phyloP scores from a whole-genome alignment of 495 filamentous ascomycete species.

The Aspergillus olivimuriae region DNA sequence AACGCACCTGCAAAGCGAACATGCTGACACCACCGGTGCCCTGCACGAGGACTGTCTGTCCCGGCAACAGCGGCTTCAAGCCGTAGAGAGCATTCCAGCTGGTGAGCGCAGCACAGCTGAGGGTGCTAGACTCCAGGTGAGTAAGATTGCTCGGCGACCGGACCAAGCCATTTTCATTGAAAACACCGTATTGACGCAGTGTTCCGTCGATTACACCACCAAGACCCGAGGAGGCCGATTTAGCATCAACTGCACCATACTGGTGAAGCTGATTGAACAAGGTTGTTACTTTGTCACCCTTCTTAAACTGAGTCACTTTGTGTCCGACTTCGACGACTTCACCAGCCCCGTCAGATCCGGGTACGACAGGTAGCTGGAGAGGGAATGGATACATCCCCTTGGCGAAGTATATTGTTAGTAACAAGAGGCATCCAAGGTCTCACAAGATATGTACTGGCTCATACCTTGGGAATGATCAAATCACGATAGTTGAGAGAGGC shows the following conservation, averaged over 20 bases:
- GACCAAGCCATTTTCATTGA: conserved; percentile 65
- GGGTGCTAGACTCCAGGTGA: conserved; percentile 57
- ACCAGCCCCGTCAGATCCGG: conserved; percentile 74
- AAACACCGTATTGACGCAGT: conserved; percentile 64
- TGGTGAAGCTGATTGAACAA: conserved; percentile 78
- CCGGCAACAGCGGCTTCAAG: conserved; percentile 56
- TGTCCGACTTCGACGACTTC: conserved; percentile 62
- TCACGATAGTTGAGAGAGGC: conserved; percentile 83
- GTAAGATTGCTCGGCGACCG: conserved; percentile 55
- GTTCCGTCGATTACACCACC: conserved; percentile 68
- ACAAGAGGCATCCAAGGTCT: background rate
- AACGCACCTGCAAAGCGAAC: conserved; percentile 69
- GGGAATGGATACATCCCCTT: conserved; percentile 67
- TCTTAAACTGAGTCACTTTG: conserved; percentile 59
- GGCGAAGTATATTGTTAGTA: background rate
- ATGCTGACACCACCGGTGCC: conserved; percentile 79
- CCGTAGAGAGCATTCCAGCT: conserved; percentile 82
- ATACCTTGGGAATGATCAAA: conserved; percentile 63
- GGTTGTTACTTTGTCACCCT: conserved; percentile 66
- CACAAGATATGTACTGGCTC: background rate
- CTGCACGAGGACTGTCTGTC: conserved; percentile 67
- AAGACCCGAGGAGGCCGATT: conserved; percentile 47
- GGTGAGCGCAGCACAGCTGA: conserved; percentile 70
- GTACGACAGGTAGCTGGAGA: conserved; percentile 50
- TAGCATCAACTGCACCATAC: conserved; percentile 46